Evolutionary conservation across 2,329 filamentous ascomycete genomes (phyloP).

Genomic region (Aspergillus pseudotamarii): DNA sequence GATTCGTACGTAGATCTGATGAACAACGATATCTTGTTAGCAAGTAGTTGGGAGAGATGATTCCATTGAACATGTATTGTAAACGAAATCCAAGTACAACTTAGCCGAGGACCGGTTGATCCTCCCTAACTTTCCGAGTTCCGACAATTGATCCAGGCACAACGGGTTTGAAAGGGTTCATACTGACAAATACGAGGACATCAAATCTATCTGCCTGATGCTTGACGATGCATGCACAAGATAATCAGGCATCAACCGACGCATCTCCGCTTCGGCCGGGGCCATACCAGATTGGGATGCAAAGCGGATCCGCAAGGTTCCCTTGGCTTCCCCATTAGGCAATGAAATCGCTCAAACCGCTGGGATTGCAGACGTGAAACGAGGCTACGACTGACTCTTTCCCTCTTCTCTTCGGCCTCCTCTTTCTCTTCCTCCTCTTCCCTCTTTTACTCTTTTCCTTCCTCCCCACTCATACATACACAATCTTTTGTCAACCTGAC

Average conservation of each 20-base stretch:
- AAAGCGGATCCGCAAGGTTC: slow-evolving; percentile 7
- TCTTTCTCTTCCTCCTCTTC: background rate
- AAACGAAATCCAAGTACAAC: too few species aligned
- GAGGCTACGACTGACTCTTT: background rate
- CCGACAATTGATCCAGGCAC: background rate
- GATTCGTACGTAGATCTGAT: too few species aligned
- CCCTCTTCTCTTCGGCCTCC: background rate
- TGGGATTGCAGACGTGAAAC: slow-evolving; percentile 2
- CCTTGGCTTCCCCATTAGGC: slow-evolving; percentile 11
- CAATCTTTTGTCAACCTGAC: background rate
- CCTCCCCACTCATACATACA: too few species aligned
- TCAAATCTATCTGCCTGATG: too few species aligned
- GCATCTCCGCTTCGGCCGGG: slow-evolving; percentile 17
- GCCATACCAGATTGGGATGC: slow-evolving; percentile 2
- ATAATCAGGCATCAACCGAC: slow-evolving; percentile 5
- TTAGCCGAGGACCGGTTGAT: too few species aligned
- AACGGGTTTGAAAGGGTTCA: too few species aligned
- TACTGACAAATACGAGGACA: too few species aligned
- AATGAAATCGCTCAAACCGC: background rate
- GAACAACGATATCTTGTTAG: too few species aligned
- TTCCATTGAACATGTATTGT: too few species aligned
- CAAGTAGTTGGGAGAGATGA: too few species aligned
- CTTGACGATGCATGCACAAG: background rate
- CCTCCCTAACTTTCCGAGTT: too few species aligned
- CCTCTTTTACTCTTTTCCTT: too few species aligned